Conservation (phyloP, 352 stramenopile genomes). For the Peronospora belbahrii region DNA sequence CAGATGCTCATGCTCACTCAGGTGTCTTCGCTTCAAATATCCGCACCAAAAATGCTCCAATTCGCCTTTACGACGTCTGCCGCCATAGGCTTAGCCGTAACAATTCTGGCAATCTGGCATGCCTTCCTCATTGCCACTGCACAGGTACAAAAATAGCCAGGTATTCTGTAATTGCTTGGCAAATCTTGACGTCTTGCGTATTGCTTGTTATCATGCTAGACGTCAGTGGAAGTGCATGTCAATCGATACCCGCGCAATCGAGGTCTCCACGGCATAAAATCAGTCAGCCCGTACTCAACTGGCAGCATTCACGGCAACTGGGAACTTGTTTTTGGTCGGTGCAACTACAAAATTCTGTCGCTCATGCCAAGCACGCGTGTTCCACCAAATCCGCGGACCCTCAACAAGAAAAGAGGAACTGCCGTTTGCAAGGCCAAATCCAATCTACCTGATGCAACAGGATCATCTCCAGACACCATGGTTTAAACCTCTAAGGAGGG, state of each 20-base stretch:
- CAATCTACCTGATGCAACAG: background rate
- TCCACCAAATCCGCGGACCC: slow-evolving; percentile 18
- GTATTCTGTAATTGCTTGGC: background rate
- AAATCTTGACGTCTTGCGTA: background rate
- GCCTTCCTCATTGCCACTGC: slow-evolving; percentile 62
- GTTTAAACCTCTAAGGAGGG: slow-evolving; percentile 7
- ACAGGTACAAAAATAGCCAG: slow-evolving; percentile 50
- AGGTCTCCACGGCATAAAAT: slow-evolving; percentile 39
- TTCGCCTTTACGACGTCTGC: slow-evolving; percentile 64
- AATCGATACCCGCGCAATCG: slow-evolving; percentile 53
- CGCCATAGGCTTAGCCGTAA: slow-evolving; percentile 51
- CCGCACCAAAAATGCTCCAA: slow-evolving; percentile 36
- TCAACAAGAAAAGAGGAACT: slow-evolving; percentile 12
- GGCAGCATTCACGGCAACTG: slow-evolving; percentile 67
- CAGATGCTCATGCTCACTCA: slow-evolving; percentile 25
- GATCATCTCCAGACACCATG: slow-evolving; percentile 9
- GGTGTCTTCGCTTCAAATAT: slow-evolving; percentile 12
- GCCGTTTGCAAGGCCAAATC: background rate
- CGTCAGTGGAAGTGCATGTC: slow-evolving; percentile 74
- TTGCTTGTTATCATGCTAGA: slow-evolving; percentile 33
- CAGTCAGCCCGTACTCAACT: slow-evolving; percentile 52
- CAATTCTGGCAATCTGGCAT: slow-evolving; percentile 61
- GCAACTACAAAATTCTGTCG: slow-evolving; percentile 46
- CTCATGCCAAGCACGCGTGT: slow-evolving; percentile 48
- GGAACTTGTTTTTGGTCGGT: slow-evolving; percentile 69